These are phyloP conservation scores for Phaeosphaeria sp. DNA, from an alignment of 2,329 filamentous ascomycete genomes.

Conservation along the genomic window DNA sequence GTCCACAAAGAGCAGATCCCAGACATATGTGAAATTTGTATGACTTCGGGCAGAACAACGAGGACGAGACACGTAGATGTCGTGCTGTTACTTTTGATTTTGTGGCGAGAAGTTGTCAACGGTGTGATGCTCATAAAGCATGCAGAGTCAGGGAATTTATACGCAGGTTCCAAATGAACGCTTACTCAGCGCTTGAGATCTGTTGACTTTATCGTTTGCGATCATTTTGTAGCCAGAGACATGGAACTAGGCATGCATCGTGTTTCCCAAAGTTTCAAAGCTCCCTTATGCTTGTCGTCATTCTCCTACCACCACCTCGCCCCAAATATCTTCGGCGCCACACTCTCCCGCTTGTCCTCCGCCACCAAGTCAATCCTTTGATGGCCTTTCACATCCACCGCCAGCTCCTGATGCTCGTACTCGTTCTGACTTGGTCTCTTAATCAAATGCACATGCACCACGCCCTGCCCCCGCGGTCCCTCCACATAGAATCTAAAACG, in stretches of 20 bases:
- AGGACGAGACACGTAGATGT: too few species aligned
- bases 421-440: conserved; percentile 69
- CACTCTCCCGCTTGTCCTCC: conserved; percentile 34
- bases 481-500: conserved; percentile 86
- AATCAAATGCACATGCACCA: conserved; percentile 79
- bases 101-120: too few species aligned
- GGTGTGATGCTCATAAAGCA: too few species aligned
- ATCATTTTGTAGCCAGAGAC: too few species aligned
- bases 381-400: conserved; percentile 76
- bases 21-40: too few species aligned
- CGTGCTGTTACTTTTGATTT: too few species aligned
- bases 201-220: too few species aligned
- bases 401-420: conserved; percentile 81
- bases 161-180: too few species aligned
- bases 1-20: too few species aligned
- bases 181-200: not conserved
- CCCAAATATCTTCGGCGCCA: conserved; percentile 46
- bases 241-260: too few species aligned
- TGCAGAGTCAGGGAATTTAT: too few species aligned
- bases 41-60: too few species aligned
- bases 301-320: conserved; percentile 42
- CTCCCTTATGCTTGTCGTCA: not conserved
- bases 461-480: conserved; percentile 75
- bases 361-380: conserved; percentile 54
- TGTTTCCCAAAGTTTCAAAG: not conserved